These are phyloP conservation scores for Sherardia arvensis DNA, from an alignment of 257 asterid genomes.

Conservation along the genomic window DNA sequence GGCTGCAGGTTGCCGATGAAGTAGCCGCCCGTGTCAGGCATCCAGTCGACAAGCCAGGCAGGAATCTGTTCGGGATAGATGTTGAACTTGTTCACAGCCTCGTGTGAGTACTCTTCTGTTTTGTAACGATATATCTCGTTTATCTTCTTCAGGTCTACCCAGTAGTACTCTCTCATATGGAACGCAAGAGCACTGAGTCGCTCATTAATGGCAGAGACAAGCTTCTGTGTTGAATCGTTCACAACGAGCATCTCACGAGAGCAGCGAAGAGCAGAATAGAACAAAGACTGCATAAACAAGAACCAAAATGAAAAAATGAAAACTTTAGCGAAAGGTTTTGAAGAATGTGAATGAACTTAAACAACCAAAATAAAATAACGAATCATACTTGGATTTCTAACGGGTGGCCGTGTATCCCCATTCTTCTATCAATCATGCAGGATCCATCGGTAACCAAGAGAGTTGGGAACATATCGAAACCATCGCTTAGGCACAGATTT, in stretches of 20 bases:
- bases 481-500: slow-evolving; percentile 85
- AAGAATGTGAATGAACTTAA: not conserved
- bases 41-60: slow-evolving; percentile 80
- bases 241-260: slow-evolving; percentile 66
- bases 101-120: slow-evolving; percentile 84
- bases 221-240: slow-evolving; percentile 72
- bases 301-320: slow-evolving; percentile 4
- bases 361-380: not conserved
- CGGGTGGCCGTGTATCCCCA: slow-evolving; percentile 99
- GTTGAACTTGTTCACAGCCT: slow-evolving; percentile 80
- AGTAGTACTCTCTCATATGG: slow-evolving; percentile 81
- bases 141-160: slow-evolving; percentile 85
- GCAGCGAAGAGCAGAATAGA: slow-evolving; percentile 83
- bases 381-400: slow-evolving; percentile 69
- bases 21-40: slow-evolving; percentile 81
- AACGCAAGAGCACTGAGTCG: slow-evolving; percentile 86
- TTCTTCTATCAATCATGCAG: slow-evolving; percentile 94
- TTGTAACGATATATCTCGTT: slow-evolving; percentile 80
- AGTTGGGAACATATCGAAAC: slow-evolving; percentile 96
- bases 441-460: slow-evolving; percentile 94
- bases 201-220: slow-evolving; percentile 62
- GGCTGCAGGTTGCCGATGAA: slow-evolving; percentile 86
- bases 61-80: slow-evolving; percentile 92
- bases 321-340: not conserved
- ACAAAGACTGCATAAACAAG: slow-evolving; percentile 46